Evolutionary conservation across 495 filamentous ascomycete genomes (phyloP), one percentile per base, ranked within the genome.

Genomic region (Daldinia grandis): DNA sequence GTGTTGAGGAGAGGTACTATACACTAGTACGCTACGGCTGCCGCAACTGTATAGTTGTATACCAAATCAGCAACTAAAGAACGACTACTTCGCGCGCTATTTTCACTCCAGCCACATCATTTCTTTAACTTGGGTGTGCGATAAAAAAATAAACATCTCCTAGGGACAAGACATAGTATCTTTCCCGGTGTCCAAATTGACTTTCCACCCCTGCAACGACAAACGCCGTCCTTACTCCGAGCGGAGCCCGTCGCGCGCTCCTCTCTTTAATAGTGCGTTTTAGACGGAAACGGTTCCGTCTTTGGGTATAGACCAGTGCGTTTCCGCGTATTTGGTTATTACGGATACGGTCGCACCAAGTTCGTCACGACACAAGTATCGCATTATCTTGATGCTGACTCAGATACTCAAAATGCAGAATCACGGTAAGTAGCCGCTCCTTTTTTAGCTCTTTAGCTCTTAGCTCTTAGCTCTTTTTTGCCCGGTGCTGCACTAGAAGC

Each of bases 211-310:
- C 60, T 68, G 65, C 61, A 53, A 55, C 61, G 44, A 73, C 50
- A 73, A 73, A 73, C 60, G 58, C 70, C 61, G 62, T 73, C 65
- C 65, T 68, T 73, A 62, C 58, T 69, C 70, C 70, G 70, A 73
- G 70, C 70, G 65, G 70, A 73, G 65, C 65, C 38, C 47, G 64
- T 62, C 57, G 30, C 60, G 54, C 57, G 62, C 51, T 51, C 64
- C 38, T 33, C 53, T 62, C n/a, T 24, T 47, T 54, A 64, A 61
- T 73, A 65, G 61, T 62, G 65, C 70, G 70, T 73, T 66, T 73
- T 69, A 44, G 17, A 73, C 70, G 70, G 70, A 73, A 68, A 5
- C 56, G 56, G 35, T 73, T 69, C 70, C 65, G 70, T 73, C 60
- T 28, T 19, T 64, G 9, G 42, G 42, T 17, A 53, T 15, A 21